Base-by-base conservation (phyloP, 768 basidiomycete genomes). In the Royoungia palumana region DNA sequence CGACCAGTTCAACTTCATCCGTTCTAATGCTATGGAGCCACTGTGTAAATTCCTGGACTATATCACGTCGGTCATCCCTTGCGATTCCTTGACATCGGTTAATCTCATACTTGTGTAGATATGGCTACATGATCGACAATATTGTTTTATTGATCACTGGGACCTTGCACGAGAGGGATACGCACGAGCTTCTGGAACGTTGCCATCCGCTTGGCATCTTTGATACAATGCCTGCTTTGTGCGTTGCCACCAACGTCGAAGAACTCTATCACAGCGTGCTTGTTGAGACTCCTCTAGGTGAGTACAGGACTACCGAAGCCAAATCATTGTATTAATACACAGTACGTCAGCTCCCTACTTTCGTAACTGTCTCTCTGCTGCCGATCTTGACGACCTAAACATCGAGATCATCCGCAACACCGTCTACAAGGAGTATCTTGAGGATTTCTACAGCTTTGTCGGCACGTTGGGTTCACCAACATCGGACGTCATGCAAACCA, bases 61-160 rank as follows among this genome's bases (percentile, higher is more conserved):
- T 68, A 90, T 99, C 72, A 98, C 94, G 89, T 98, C 71, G 57
- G 90, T 79, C 16, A 21, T 53, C 17, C 25, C 47, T 28, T 46
- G 32, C 41, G 32, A 32, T 49, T 47, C 21, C 41, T 44, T 27
- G 36, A 6, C 25, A 24, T 42, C 27, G 39, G 30, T 43, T 56
- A 44, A 55, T 50, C 39, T 27, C 17, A 32, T 36, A 24, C 22
- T 44, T 39, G 49, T 35, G 46, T 68, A 96, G 94, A 38, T 96
- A 96, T 67, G 93, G 84, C 25, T 99, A 98, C 72, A 99, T 99
- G 96, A 98, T 99, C 64, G 96, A 99, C 81, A 99, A 99, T 67
- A 89, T 99, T 61, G 86, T 99, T 50, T 79, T 99, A 45, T 79
- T 99, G 62, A 99, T 98, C 54, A 94, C 96, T 14, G 96, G 96